Percentiles rank a stretch among this genome's conserved stretches.
Conservation (phyloP, 2,329 filamentous ascomycete genomes). For the Curvularia spicifera region DNA sequence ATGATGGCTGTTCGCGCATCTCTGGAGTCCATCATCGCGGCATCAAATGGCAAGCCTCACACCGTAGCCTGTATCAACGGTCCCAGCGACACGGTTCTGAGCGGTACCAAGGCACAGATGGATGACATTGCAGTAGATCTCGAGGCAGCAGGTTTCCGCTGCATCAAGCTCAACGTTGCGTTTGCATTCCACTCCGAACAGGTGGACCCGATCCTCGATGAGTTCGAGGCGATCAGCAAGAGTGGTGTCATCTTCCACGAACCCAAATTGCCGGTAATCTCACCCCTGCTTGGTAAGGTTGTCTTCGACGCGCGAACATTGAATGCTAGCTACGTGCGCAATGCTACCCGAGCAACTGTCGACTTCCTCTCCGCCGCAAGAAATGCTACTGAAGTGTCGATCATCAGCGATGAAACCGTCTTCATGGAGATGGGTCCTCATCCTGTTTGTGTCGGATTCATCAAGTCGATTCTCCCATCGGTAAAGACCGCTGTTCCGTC, state of each 20-base stretch:
- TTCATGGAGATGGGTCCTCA: slow-evolving; percentile 6
- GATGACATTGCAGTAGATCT: slow-evolving; percentile 12
- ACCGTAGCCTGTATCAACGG: slow-evolving; percentile 45
- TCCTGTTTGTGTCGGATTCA: slow-evolving; percentile 4
- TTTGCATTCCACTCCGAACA: slow-evolving; percentile 36
- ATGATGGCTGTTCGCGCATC: slow-evolving; percentile 41
- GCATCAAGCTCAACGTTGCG: slow-evolving; percentile 23
- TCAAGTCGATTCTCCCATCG: background rate
- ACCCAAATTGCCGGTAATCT: background rate
- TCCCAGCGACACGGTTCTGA: slow-evolving; percentile 38
- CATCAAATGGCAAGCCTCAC: slow-evolving; percentile 4
- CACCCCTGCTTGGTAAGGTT: slow-evolving; percentile 1
- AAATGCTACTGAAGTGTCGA: background rate
- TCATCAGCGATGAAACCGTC: slow-evolving; percentile 1
- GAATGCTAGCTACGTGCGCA: background rate
- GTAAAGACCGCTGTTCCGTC: background rate
- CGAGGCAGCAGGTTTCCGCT: slow-evolving; percentile 12
- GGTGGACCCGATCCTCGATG: slow-evolving; percentile 53
- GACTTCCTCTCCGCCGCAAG: background rate
- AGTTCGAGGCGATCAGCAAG: slow-evolving; percentile 46
- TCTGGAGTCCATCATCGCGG: slow-evolving; percentile 34
- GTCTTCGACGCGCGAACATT: background rate
- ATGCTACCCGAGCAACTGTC: background rate
- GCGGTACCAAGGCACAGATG: slow-evolving; percentile 29
- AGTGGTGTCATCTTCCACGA: slow-evolving; percentile 23